Conservation (phyloP, 768 basidiomycete genomes). For the Trametes cubensis region DNA sequence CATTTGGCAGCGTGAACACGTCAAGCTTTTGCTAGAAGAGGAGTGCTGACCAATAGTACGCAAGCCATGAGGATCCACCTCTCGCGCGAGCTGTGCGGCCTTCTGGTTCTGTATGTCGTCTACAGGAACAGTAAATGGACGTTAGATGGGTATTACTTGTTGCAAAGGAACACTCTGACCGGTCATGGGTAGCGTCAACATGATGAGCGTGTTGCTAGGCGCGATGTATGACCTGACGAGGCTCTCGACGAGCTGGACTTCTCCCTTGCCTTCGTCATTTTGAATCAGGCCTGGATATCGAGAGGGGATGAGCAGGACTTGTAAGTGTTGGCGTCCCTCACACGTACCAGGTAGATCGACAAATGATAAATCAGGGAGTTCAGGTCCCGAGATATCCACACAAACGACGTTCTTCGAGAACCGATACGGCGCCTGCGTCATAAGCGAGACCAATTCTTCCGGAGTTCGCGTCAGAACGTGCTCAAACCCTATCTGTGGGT, state of each 20-base stretch:
- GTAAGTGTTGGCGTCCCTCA: neutral
- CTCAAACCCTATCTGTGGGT: constrained; percentile 40
- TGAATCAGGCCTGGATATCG: constrained; percentile 47
- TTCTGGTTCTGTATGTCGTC: constrained; percentile 65
- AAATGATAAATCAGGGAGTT: constrained; percentile 32
- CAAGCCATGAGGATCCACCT: constrained; percentile 48
- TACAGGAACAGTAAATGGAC: constrained; percentile 23
- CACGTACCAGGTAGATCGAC: constrained; percentile 32
- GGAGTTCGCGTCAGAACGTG: constrained; percentile 17
- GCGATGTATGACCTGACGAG: constrained; percentile 53
- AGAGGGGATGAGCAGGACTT: neutral
- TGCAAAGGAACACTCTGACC: constrained; percentile 35
- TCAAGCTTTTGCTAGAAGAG: neutral
- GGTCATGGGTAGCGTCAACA: constrained; percentile 57
- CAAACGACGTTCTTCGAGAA: constrained; percentile 35
- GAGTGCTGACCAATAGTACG: constrained; percentile 53
- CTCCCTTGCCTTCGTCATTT: constrained; percentile 44
- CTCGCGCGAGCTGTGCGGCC: constrained; percentile 49
- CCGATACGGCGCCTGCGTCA: neutral
- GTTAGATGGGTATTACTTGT: neutral
- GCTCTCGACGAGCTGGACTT: constrained; percentile 48
- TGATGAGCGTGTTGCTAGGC: constrained; percentile 51
- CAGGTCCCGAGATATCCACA: constrained; percentile 31
- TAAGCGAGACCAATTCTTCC: neutral
- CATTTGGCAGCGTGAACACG: neutral